These are phyloP conservation scores for Isatis lusitanica DNA, from an alignment of 441 rosid species.

Conservation along the genomic window DNA sequence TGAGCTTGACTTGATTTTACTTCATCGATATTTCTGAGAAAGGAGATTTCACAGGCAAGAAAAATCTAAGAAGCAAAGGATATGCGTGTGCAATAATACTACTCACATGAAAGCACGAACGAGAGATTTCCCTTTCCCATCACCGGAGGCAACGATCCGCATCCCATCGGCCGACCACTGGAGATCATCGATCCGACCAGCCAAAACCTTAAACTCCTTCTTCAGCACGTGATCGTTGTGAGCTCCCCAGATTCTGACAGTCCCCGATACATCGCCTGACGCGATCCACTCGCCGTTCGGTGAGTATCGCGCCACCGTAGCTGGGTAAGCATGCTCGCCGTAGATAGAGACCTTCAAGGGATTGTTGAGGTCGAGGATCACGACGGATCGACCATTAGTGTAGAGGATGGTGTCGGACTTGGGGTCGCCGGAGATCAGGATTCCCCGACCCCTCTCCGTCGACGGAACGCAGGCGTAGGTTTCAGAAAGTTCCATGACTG, in stretches of 20 bases:
- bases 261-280: constrained; percentile 82
- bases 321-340: constrained; percentile 87
- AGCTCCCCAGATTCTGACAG: constrained; percentile 91
- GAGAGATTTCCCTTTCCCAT: constrained; percentile 85
- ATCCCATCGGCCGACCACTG: constrained; percentile 95
- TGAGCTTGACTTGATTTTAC: neutral
- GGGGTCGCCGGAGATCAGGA: constrained; percentile 74
- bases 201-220: constrained; percentile 83
- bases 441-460: constrained; percentile 93
- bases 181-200: constrained; percentile 96
- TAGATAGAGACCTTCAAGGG: constrained; percentile 80
- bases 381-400: constrained; percentile 86
- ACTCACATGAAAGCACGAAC: constrained; percentile 95
- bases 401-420: constrained; percentile 73
- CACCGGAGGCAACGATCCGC: constrained; percentile 92
- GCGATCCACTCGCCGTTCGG: constrained; percentile 99
- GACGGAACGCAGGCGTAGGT: constrained; percentile 87
- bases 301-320: constrained; percentile 88
- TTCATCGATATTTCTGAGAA: neutral
- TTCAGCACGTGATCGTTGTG: constrained; percentile 72
- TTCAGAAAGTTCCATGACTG: constrained; percentile 69
- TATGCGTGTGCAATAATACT: no score
- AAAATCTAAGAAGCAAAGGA: neutral
- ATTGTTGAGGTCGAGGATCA: constrained; percentile 73
- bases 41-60: neutral